phyloP scores from a whole-genome alignment of 208 protist genomes.

The Naegleria lovaniensis region DNA sequence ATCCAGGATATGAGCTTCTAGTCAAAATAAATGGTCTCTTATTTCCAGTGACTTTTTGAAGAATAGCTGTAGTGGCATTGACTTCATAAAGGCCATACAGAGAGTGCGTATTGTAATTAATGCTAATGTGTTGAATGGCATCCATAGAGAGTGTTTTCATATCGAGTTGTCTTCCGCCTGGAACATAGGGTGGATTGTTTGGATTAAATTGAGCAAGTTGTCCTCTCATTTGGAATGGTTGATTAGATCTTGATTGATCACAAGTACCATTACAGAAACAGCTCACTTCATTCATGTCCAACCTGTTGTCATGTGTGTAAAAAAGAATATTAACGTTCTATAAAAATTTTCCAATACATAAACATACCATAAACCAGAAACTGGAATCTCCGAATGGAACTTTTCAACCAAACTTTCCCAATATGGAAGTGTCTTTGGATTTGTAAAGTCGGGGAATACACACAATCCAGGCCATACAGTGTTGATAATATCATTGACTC shows the following conservation, averaged over 20 bases:
- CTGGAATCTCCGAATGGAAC: constrained; percentile 45
- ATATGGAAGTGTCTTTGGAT: constrained; percentile 47
- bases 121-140: constrained; percentile 30
- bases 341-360: too few species aligned
- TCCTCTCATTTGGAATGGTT: background rate
- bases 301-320: constrained; percentile 41
- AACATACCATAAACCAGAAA: constrained; percentile 70
- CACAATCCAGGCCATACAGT: constrained; percentile 52
- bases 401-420: constrained; percentile 46
- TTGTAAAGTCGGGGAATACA: constrained; percentile 60
- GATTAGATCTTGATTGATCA: background rate
- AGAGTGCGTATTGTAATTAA: constrained; percentile 68
- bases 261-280: constrained; percentile 18
- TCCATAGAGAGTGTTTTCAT: constrained; percentile 43
- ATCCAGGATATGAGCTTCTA: constrained; percentile 48
- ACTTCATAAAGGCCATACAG: constrained; percentile 57
- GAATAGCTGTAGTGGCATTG: background rate
- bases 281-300: background rate
- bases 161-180: constrained; percentile 27
- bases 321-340: too few species aligned
- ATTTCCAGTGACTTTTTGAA: background rate
- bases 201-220: constrained; percentile 27
- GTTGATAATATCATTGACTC: constrained; percentile 34
- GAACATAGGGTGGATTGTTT: constrained; percentile 54
- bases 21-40: constrained; percentile 42